Evolutionary conservation across 129 eudicot species (phyloP).

Genomic region (Lonicera japonica): DNA sequence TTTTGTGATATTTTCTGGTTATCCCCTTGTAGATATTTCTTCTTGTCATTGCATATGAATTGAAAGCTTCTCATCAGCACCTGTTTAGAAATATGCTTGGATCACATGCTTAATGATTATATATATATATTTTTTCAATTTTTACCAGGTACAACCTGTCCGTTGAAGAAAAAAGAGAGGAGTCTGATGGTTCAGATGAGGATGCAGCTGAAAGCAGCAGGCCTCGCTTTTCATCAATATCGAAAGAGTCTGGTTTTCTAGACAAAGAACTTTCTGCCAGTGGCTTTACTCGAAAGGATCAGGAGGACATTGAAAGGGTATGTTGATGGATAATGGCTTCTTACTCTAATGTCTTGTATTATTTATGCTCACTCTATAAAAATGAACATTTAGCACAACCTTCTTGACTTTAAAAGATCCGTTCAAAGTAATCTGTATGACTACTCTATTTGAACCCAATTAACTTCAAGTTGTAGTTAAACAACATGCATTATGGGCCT

Average conservation of each 20-base stretch:
- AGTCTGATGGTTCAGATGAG: constrained; percentile 42
- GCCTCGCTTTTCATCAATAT: constrained; percentile 72
- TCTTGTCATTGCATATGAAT: no score
- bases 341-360: background rate
- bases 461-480: background rate
- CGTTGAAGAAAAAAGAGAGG: constrained; percentile 47
- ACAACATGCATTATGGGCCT: background rate
- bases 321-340: background rate
- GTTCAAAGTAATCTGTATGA: background rate
- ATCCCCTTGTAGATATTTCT: no score
- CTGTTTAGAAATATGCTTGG: no score
- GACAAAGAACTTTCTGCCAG: constrained; percentile 94
- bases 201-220: constrained; percentile 40
- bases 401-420: background rate
- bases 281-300: constrained; percentile 82
- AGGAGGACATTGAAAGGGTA: constrained; percentile 75
- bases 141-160: constrained; percentile 54
- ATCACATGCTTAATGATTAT: no score
- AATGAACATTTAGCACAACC: background rate
- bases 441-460: background rate
- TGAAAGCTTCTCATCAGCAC: no score
- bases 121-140: no score
- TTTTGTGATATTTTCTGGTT: no score
- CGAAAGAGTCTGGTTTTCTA: constrained; percentile 53
- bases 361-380: no score